A percentile compares a stretch with the other conserved stretches of the same genome.
These are phyloP conservation scores for Phalaenopsis aphrodite DNA, from an alignment of 106 monocot genomes.

Conservation along the genomic window DNA sequence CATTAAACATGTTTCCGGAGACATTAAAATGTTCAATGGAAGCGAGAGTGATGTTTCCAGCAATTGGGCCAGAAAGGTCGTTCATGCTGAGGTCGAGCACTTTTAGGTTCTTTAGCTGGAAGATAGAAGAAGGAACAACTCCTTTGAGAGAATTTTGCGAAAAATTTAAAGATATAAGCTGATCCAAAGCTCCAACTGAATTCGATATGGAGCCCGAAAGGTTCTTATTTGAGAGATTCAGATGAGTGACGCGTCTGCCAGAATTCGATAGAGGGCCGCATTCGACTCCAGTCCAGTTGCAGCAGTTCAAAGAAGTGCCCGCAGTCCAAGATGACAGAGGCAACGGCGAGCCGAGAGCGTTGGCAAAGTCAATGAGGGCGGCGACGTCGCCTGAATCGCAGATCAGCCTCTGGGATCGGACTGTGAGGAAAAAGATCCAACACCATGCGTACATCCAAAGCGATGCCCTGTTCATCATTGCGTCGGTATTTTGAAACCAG, in stretches of 20 bases:
- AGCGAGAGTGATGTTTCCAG: slow-evolving; percentile 26
- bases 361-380: slow-evolving; percentile 17
- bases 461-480: slow-evolving; percentile 8
- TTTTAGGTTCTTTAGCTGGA: slow-evolving; percentile 34
- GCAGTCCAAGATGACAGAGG: slow-evolving; percentile 12
- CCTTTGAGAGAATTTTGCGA: slow-evolving; percentile 49
- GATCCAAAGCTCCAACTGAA: slow-evolving; percentile 45
- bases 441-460: slow-evolving; percentile 4
- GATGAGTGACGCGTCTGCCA: slow-evolving; percentile 29
- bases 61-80: slow-evolving; percentile 35
- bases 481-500: neutral
- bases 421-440: slow-evolving; percentile 7
- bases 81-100: slow-evolving; percentile 64
- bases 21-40: slow-evolving; percentile 54
- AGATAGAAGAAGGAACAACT: slow-evolving; percentile 30
- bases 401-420: slow-evolving; percentile 11
- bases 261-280: slow-evolving; percentile 7
- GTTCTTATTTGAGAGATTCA: slow-evolving; percentile 43
- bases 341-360: slow-evolving; percentile 10
- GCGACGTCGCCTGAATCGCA: slow-evolving; percentile 25
- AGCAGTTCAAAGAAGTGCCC: slow-evolving; percentile 24
- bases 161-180: slow-evolving; percentile 38
- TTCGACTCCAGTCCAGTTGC: slow-evolving; percentile 36
- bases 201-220: slow-evolving; percentile 39
- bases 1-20: slow-evolving; percentile 53